Evolutionary conservation across 75 land plant species (phyloP).

Genomic region (Gnetum montanum): DNA sequence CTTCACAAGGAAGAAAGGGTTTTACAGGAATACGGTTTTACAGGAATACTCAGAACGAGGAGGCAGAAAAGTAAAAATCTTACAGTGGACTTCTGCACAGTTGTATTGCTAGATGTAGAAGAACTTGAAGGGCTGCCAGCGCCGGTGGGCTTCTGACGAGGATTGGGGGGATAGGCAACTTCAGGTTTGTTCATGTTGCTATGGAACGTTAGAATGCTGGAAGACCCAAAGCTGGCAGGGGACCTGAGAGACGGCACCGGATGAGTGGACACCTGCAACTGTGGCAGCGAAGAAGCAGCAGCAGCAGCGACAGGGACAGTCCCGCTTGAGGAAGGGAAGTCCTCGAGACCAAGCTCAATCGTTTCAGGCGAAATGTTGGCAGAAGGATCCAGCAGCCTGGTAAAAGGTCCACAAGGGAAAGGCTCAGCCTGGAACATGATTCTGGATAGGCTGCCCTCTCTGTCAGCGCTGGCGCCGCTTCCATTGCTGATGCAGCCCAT

Average conservation of each 20-base stretch:
- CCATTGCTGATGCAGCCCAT: too few species aligned
- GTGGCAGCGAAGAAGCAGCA: too few species aligned
- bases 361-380: not conserved
- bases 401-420: slow-evolving; percentile 6
- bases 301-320: too few species aligned
- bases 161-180: not conserved
- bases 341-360: not conserved
- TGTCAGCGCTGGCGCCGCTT: too few species aligned
- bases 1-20: too few species aligned
- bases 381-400: slow-evolving; percentile 7
- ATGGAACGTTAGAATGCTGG: slow-evolving; percentile 3
- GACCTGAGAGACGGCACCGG: not conserved
- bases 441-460: too few species aligned
- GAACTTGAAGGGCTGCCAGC: not conserved
- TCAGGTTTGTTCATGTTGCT: slow-evolving; percentile 6
- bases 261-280: not conserved
- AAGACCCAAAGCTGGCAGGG: slow-evolving; percentile 3
- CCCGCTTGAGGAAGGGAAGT: not conserved
- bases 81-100: not conserved
- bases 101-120: slow-evolving; percentile 8
- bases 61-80: not conserved
- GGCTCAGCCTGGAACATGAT: not conserved
- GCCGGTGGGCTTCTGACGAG: not conserved
- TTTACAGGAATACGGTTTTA: too few species aligned
- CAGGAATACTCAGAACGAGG: too few species aligned